phyloP scores from a whole-genome alignment of 23 red algal species.

The Cyanidiococcus yangmingshanensis region DNA sequence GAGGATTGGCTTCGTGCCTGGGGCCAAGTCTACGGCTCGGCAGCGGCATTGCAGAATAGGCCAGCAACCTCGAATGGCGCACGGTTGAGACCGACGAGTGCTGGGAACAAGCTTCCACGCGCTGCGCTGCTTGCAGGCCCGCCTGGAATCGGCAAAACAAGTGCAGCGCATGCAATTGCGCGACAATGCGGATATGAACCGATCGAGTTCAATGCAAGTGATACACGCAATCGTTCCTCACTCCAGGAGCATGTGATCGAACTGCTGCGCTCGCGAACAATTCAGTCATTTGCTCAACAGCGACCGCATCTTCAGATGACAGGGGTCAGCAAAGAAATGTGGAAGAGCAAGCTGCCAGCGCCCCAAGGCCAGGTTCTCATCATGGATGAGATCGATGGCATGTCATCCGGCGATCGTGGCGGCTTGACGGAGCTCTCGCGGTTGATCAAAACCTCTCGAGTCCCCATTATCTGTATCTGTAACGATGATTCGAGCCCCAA shows the following conservation, averaged over 20 bases:
- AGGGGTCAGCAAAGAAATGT: not conserved
- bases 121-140: conserved; percentile 67
- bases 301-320: not conserved
- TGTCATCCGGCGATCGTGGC: conserved; percentile 88
- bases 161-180: conserved; percentile 52
- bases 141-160: conserved; percentile 88
- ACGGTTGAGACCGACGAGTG: not conserved
- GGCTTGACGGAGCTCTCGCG: conserved; percentile 76
- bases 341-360: conserved; percentile 22
- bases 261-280: conserved; percentile 7
- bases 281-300: not conserved
- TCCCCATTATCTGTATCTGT: conserved; percentile 96
- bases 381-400: conserved; percentile 99
- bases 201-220: conserved; percentile 88
- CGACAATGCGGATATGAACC: conserved; percentile 61
- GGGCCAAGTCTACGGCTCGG: conserved; percentile 16
- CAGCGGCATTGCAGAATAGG: not conserved
- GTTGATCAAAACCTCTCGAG: conserved; percentile 73
- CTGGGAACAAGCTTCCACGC: not conserved
- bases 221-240: conserved; percentile 62
- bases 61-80: not conserved
- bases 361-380: conserved; percentile 62
- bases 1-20: conserved; percentile 45
- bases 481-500: conserved; percentile 90
- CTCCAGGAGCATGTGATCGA: conserved; percentile 33